Base-by-base conservation (phyloP, 495 filamentous ascomycete genomes). In the Talaromyces ruber region DNA sequence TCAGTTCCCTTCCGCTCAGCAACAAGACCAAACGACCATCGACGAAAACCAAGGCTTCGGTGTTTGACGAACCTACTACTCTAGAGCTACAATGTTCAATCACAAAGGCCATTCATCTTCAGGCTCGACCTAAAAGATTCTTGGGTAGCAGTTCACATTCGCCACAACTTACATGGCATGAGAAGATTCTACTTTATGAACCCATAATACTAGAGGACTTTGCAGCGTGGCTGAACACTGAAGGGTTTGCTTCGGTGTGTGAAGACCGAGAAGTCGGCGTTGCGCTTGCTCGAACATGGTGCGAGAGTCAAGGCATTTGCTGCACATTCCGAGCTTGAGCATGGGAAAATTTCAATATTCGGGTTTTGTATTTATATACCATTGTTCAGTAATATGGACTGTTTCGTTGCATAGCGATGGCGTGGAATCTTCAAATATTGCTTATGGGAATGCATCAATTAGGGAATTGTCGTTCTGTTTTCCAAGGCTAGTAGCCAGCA, bases 121-220 rank as follows among this genome's bases (percentile, higher is more conserved):
- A 83, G 78, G 16, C 81, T 69, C 47, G 76, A 82, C 67, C 77
- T 73, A 5, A 14, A 28, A 54, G 11, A 6, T 21, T 24, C 25
- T 34, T 58, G 55, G 18, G 55, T 14, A n/a, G 25, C 14, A 47
- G 28, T 25, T 24, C 16, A n/a, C 8, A 22, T 30, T 14, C 21
- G 45, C 59, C 22, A 62, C 26, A 71, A 75, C 32, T 85, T 11
- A 90, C 81, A 6, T 97, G 90, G 88, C 79, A 95, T 59, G 88
- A 97, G 76, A 93, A 92, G 71, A 97, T 98, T 53, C 79, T 98
- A 18, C 86, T 97, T 74, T 98, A 93, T 70, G 93, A 98, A 64
- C 92, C 95, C 0, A 88, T 98, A 43, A 79, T 94, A 0, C 69
- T 97, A 1, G 94, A 98, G 71, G 94, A 97, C 61, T 75, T 98